phyloP scores from a whole-genome alignment of 2,329 filamentous ascomycete genomes.

The Pseudogymnoascus destructans region DNA sequence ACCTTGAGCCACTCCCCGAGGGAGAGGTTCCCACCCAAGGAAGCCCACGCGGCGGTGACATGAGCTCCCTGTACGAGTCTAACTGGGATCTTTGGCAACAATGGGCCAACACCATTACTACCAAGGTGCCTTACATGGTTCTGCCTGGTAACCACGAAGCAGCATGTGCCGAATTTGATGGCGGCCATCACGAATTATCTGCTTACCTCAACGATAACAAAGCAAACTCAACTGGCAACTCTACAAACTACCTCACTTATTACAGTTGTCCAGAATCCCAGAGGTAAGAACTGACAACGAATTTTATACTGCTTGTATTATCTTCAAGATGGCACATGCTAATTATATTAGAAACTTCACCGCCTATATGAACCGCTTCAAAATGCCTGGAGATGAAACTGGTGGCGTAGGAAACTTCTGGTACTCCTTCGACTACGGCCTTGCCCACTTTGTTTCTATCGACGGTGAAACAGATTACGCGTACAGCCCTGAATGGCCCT shows the following conservation, averaged over 20 bases:
- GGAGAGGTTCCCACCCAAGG: slow-evolving; percentile 35
- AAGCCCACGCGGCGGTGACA: slow-evolving; percentile 34
- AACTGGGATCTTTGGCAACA: slow-evolving; percentile 39
- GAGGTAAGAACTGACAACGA: slow-evolving; percentile 22
- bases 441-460: slow-evolving; percentile 37
- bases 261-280: slow-evolving; percentile 40
- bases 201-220: slow-evolving; percentile 34
- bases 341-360: slow-evolving; percentile 32
- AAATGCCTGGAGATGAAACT: slow-evolving; percentile 35
- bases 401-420: slow-evolving; percentile 39
- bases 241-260: slow-evolving; percentile 31
- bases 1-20: slow-evolving; percentile 31
- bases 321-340: background rate
- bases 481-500: slow-evolving; percentile 34
- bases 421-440: slow-evolving; percentile 42
- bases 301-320: background rate
- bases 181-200: slow-evolving; percentile 15
- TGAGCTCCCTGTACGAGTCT: slow-evolving; percentile 37
- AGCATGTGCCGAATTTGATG: background rate
- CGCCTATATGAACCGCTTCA: slow-evolving; percentile 38
- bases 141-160: slow-evolving; percentile 34
- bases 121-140: slow-evolving; percentile 11
- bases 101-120: slow-evolving; percentile 29
- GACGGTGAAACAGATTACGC: slow-evolving; percentile 38
- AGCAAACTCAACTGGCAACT: slow-evolving; percentile 30